phyloP scores from a whole-genome alignment of 116 monocot genomes.

The Papilionanthe hybrid region DNA sequence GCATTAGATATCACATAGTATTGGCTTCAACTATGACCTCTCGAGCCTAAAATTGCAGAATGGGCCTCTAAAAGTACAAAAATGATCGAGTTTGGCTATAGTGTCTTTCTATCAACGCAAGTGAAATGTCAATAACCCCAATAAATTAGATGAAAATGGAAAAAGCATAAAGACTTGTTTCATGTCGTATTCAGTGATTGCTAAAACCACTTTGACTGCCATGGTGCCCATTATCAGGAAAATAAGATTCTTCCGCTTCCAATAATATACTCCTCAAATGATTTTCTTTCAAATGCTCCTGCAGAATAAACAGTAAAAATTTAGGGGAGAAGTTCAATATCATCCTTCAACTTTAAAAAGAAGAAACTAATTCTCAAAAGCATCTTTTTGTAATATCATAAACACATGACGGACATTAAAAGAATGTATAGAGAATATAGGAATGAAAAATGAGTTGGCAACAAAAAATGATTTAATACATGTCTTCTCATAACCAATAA shows the following conservation, averaged over 20 bases:
- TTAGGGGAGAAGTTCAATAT: background rate
- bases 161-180: background rate
- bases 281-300: slow-evolving; percentile 24
- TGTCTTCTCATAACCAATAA: background rate
- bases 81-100: background rate
- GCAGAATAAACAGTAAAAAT: background rate
- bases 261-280: slow-evolving; percentile 25
- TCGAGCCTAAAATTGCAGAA: too few relatives aligned
- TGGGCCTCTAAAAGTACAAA: background rate
- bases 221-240: background rate
- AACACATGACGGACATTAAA: background rate
- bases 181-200: background rate
- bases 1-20: background rate
- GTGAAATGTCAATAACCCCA: background rate
- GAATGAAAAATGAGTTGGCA: background rate
- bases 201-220: background rate
- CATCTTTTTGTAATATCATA: background rate
- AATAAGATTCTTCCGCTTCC: slow-evolving; percentile 9
- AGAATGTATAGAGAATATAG: background rate
- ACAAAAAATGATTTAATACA: background rate
- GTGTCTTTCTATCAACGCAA: background rate
- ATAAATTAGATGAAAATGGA: background rate
- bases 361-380: background rate
- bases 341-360: background rate
- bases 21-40: background rate